Percentiles rank a stretch among this genome's conserved stretches.
phyloP scores from a whole-genome alignment of 345 rosid species.

The Eucalyptus pauciflora region DNA sequence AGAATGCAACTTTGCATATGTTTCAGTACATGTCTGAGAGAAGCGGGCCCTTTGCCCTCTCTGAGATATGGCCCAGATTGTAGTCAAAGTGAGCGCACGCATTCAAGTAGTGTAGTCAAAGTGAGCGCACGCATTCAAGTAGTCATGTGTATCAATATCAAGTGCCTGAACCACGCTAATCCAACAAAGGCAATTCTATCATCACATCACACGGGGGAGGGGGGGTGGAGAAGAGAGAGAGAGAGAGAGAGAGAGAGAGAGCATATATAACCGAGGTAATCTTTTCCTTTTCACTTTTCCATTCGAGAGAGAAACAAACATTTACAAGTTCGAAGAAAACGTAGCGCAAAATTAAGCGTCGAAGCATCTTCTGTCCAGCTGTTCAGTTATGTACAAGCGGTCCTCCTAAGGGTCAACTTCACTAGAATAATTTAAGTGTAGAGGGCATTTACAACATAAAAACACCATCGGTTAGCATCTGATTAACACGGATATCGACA shows the following conservation, averaged over 20 bases:
- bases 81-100: neutral
- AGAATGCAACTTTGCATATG: neutral
- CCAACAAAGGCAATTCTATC: neutral
- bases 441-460: constrained; percentile 1
- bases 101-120: neutral
- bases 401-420: neutral
- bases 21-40: neutral
- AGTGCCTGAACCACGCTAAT: neutral
- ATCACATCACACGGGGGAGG: neutral
- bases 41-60: neutral
- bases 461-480: neutral
- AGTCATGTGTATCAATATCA: neutral
- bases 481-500: neutral
- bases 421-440: neutral
- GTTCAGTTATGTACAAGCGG: neutral
- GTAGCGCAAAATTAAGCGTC: neutral
- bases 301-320: neutral
- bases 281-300: neutral
- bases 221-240: rapidly evolving
- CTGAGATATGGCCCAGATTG: neutral
- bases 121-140: neutral
- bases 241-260: neutral
- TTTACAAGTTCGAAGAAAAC: neutral
- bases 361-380: neutral
- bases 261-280: neutral